phyloP scores from a whole-genome alignment of 768 basidiomycete species.

The Termitomyces eurrhizus region DNA sequence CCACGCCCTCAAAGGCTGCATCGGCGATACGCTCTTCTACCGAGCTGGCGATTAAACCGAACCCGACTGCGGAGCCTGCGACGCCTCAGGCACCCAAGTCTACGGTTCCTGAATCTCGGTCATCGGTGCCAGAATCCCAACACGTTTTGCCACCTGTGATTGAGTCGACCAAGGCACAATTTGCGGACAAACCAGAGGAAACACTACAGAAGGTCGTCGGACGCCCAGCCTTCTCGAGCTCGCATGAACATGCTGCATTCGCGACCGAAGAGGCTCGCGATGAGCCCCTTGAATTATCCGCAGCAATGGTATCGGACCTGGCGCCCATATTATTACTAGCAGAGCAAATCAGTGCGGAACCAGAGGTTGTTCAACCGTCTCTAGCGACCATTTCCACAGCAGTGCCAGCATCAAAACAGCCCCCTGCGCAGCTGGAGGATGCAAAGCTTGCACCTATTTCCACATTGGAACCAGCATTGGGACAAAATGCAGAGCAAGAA shows the following conservation, averaged over 20 bases:
- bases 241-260: not conserved
- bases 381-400: not conserved
- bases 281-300: not conserved
- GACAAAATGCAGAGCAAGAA: not conserved
- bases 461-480: not conserved
- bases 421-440: not conserved
- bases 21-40: not conserved
- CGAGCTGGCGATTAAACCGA: not conserved
- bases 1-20: conserved; percentile 5
- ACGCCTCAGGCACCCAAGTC: not conserved
- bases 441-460: not conserved
- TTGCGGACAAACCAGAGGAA: conserved; percentile 1
- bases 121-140: not conserved
- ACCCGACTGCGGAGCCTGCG: conserved; percentile 8
- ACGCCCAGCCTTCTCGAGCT: not conserved
- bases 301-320: not conserved
- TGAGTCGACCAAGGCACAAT: not conserved
- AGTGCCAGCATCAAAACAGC: not conserved
- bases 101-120: not conserved
- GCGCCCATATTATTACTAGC: not conserved
- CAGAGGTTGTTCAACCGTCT: not conserved
- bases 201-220: not conserved
- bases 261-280: not conserved
- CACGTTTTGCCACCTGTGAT: not conserved
- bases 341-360: not conserved